Evolutionary conservation across 2,329 filamentous ascomycete genomes (phyloP), one percentile per base, ranked within the genome.

Genomic region (Myriangium duriaei): DNA sequence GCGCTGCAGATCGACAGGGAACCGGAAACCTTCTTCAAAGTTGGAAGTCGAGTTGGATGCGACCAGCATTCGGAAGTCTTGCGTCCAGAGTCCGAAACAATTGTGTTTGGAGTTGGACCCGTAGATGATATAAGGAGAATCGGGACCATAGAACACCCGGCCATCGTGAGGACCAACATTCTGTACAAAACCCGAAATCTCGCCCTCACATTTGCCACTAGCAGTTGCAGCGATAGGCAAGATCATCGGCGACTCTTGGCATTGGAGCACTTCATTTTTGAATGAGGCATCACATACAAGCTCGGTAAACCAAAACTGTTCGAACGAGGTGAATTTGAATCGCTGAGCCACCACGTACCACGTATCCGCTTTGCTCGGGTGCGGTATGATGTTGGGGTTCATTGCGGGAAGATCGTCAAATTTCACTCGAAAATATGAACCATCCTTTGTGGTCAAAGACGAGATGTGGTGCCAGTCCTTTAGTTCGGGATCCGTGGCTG

Each of bases 341-440:
- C 58, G 56, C 47, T 74, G 71, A 3, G 68, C 68, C 3, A 71
- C 60, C 15, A 74, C 59, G 42, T 69, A 63, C 61, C 63, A 76
- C 1, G 60, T 66, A 29, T 69, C 51, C 2, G 59, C 52, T 5
- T 59, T 49, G 1, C 48, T 53, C 3, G 70, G 71, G 48, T 76
- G 72, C 0, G 72, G 70, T 26, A 76, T 62, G 44, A 76, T 65
- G 51, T 69, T 76, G 11, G 72, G 71, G 42, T 75, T 76, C 40
- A 68, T 62, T 19, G 60, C 59, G 5, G 48, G 40, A 4, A 58
- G 47, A 21, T 52, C 51, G 9, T 56, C 60, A 44, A 75, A 72
- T 11, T 60, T 52, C 49, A 76, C 63, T 15, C 46, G 43, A 45
- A 73, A 74, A 56, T 63, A 74, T 19, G 58, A 63, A 19, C 50